Percentiles rank a stretch among this genome's conserved stretches.
phyloP scores from a whole-genome alignment of 768 basidiomycete species.

The Tylopilus cervinicoccineus region DNA sequence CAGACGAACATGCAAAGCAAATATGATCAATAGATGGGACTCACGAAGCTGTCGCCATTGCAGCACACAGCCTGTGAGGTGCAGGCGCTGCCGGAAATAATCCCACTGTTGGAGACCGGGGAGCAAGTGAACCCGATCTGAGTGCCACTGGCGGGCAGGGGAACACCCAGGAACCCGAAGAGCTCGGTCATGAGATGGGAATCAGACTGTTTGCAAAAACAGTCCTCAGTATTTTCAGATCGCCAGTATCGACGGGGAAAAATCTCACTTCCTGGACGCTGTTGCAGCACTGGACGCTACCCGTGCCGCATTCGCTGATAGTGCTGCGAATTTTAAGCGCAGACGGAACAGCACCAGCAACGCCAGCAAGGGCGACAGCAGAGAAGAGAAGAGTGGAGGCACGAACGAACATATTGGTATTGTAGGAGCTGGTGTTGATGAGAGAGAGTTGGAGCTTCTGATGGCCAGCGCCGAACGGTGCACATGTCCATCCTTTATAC shows the following conservation, averaged over 20 bases:
- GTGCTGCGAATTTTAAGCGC: conserved; percentile 2
- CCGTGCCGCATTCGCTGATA: conserved; percentile 38
- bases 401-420: conserved; percentile 6
- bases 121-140: conserved; percentile 2
- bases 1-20: background rate
- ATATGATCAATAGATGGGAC: background rate
- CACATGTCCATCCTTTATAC: background rate
- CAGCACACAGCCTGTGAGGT: conserved; percentile 1
- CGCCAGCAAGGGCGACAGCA: conserved; percentile 5
- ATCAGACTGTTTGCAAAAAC: background rate
- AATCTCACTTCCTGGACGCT: background rate
- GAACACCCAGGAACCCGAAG: background rate
- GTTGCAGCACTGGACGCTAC: conserved; percentile 23
- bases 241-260: background rate
- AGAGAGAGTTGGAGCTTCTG: background rate
- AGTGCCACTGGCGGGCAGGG: background rate
- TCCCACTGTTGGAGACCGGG: background rate
- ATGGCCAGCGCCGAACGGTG: too few species aligned
- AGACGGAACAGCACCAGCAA: background rate
- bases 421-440: background rate
- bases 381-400: conserved; percentile 1
- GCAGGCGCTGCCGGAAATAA: background rate
- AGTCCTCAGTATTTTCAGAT: background rate
- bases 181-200: background rate
- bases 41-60: background rate